Evolutionary conservation across 495 filamentous ascomycete genomes (phyloP).

Genomic region (Neurospora sp.): DNA sequence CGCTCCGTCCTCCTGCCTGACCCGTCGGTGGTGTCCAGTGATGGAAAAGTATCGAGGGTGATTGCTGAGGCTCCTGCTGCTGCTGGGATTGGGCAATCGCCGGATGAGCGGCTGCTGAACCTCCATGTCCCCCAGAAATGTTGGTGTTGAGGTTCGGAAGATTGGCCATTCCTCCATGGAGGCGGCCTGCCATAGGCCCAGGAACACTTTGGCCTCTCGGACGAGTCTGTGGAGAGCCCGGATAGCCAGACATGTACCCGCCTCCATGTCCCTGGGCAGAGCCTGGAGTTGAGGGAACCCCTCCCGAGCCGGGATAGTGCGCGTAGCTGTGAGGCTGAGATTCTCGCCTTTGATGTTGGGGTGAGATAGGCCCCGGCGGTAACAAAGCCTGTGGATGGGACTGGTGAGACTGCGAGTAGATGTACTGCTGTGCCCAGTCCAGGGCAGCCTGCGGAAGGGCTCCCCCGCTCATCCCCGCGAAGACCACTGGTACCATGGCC

Average conservation of each 20-base stretch:
- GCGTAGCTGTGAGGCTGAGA: slow-evolving; percentile 31
- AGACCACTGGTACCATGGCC: slow-evolving; percentile 78
- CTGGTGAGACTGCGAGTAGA: slow-evolving; percentile 41
- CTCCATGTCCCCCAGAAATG: slow-evolving; percentile 14
- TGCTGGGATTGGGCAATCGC: slow-evolving; percentile 23
- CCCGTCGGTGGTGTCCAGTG: slow-evolving; percentile 77
- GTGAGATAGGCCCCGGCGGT: slow-evolving; percentile 36
- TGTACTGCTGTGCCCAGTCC: slow-evolving; percentile 68
- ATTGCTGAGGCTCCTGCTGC: slow-evolving; percentile 35
- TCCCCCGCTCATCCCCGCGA: slow-evolving; percentile 69
- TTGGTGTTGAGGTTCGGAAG: slow-evolving; percentile 27
- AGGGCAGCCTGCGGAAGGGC: slow-evolving; percentile 43
- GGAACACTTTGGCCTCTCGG: slow-evolving; percentile 31
- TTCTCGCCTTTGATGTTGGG: slow-evolving; percentile 34
- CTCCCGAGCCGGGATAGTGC: slow-evolving; percentile 30
- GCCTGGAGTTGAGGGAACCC: slow-evolving; percentile 36
- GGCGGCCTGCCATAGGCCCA: slow-evolving; percentile 13
- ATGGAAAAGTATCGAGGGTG: slow-evolving; percentile 76
- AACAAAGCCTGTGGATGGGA: slow-evolving; percentile 43
- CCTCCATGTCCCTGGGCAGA: slow-evolving; percentile 29
- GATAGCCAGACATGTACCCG: slow-evolving; percentile 21
- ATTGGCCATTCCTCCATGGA: slow-evolving; percentile 10
- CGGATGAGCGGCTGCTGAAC: slow-evolving; percentile 18
- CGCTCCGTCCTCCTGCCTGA: slow-evolving; percentile 38
- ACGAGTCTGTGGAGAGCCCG: slow-evolving; percentile 30